phyloP scores from a whole-genome alignment of 257 asterid genomes.

The Solanum pennellii region DNA sequence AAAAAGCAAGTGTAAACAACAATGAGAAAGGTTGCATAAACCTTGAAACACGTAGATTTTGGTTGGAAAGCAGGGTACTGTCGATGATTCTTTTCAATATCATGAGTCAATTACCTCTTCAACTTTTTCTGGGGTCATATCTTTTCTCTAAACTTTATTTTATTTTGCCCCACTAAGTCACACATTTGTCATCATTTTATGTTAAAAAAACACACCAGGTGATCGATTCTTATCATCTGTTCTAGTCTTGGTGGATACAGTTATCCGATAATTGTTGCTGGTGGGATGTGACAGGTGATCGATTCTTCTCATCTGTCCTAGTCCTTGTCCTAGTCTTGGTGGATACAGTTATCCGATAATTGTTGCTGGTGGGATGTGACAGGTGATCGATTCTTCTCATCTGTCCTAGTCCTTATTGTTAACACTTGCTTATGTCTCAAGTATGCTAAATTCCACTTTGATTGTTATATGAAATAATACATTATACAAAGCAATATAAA shows the following conservation, averaged over 20 bases:
- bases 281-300: background rate
- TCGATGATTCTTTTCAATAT: slow-evolving; percentile 3
- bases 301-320: background rate
- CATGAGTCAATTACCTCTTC: slow-evolving; percentile 10
- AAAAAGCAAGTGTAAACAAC: slow-evolving; percentile 14
- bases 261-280: background rate
- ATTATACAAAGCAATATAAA: background rate
- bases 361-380: background rate
- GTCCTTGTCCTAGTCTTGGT: background rate
- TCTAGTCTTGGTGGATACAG: background rate
- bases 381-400: background rate
- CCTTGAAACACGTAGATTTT: slow-evolving; percentile 47
- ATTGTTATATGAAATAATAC: background rate
- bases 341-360: background rate
- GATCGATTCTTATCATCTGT: background rate
- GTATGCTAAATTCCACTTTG: background rate
- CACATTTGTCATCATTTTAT: background rate
- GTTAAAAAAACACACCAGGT: background rate
- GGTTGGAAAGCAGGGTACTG: slow-evolving; percentile 55
- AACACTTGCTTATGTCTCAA: background rate
- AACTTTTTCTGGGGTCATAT: background rate
- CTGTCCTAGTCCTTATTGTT: background rate
- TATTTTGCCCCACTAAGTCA: background rate
- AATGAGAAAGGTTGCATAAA: slow-evolving; percentile 29
- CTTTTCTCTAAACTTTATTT: slow-evolving; percentile 1